phyloP scores from a whole-genome alignment of 2,329 filamentous ascomycete genomes.

The Diaporthe sp. region DNA sequence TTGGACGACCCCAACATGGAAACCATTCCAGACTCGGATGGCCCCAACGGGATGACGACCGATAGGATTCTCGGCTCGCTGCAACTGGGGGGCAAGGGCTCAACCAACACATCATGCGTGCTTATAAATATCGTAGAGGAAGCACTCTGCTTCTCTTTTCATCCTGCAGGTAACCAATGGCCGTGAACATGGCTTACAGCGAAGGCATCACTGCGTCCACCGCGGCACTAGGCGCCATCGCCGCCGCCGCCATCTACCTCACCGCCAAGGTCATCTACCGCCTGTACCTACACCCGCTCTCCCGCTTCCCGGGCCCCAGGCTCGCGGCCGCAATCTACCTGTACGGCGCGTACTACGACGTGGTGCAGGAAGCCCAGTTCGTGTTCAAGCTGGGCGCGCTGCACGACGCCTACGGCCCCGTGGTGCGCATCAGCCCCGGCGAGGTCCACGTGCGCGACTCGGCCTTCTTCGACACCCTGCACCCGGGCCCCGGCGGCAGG shows the following conservation, averaged over 20 bases:
- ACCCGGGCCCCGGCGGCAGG: constrained; percentile 2
- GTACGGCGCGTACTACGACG: constrained; percentile 22
- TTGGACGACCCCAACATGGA: not conserved
- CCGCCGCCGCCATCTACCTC: not conserved
- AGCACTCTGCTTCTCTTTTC: not conserved
- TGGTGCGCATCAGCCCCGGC: constrained; percentile 31
- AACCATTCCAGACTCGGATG: constrained; percentile 4
- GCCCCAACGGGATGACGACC: not conserved
- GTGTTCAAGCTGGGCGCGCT: constrained; percentile 2
- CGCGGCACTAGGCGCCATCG: not conserved
- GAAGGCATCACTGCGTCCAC: not conserved
- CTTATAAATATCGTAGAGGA: not conserved
- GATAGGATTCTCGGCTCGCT: not conserved
- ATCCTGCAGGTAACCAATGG: not conserved
- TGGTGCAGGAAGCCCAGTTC: not conserved
- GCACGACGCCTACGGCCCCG: constrained; percentile 28
- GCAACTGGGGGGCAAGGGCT: not conserved
- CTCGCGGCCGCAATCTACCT: constrained; percentile 3
- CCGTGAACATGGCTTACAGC: not conserved
- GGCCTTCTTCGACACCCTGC: constrained; percentile 5
- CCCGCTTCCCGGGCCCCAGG: constrained; percentile 19
- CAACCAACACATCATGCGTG: not conserved
- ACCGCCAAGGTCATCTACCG: constrained; percentile 5
- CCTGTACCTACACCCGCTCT: constrained; percentile 12
- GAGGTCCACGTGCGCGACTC: constrained; percentile 29